Evolutionary conservation across 2,329 filamentous ascomycete genomes (phyloP).

Genomic region (Thermoascus crustaceus): DNA sequence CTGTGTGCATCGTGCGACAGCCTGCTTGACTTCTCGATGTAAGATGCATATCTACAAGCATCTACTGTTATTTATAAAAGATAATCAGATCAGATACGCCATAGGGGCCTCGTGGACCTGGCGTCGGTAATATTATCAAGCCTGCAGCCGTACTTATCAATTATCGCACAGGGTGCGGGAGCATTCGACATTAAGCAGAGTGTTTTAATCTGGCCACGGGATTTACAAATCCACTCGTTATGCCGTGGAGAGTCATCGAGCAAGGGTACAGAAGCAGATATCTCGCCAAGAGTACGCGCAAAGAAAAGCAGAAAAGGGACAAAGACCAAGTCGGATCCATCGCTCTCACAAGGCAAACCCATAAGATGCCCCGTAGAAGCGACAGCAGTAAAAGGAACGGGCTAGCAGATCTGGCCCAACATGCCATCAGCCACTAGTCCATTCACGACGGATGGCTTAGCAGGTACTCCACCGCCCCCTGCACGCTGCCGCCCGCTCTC

Average conservation of each 20-base stretch:
- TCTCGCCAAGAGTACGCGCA: background rate
- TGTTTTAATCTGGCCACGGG: background rate
- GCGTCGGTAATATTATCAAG: too few relatives aligned
- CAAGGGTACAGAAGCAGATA: background rate
- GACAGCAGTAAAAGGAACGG: constrained; percentile 10
- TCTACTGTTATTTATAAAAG: too few relatives aligned
- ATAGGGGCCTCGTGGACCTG: too few relatives aligned
- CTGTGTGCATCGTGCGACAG: too few relatives aligned
- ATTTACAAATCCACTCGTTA: constrained; percentile 1
- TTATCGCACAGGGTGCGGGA: too few relatives aligned
- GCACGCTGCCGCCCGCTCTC: constrained; percentile 84
- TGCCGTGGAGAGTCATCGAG: background rate
- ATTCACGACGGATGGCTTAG: constrained; percentile 25
- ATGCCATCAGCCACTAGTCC: background rate
- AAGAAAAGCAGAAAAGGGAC: background rate
- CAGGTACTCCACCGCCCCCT: constrained; percentile 55
- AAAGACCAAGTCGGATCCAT: background rate
- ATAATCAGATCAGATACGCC: too few relatives aligned
- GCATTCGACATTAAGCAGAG: too few relatives aligned
- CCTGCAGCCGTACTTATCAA: too few relatives aligned
- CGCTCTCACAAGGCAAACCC: too few relatives aligned
- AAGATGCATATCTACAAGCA: too few relatives aligned
- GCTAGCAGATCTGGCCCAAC: background rate
- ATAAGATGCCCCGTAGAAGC: too few relatives aligned
- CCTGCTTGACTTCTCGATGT: too few relatives aligned